phyloP scores from a whole-genome alignment of 1,284 basidiomycete species.

The Ganoderma lucidum region DNA sequence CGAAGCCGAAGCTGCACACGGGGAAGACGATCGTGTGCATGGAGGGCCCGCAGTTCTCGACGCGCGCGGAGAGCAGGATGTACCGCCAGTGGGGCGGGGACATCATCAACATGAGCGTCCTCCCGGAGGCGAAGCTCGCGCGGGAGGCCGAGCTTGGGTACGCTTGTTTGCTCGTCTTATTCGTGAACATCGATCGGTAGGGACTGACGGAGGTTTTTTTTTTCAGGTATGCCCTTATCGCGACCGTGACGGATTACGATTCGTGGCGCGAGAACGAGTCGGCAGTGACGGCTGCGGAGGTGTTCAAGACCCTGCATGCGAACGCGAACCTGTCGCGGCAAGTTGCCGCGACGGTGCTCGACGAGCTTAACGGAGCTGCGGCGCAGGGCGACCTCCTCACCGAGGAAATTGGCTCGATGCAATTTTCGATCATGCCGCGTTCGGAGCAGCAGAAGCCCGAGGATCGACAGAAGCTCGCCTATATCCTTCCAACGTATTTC shows the following conservation, averaged over 20 bases:
- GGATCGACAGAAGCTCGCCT: conserved; percentile 79
- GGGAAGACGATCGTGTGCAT: conserved; percentile 93
- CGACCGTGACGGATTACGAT: conserved; percentile 92
- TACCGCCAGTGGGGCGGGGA: conserved; percentile 94
- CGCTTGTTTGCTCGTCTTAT: conserved; percentile 30
- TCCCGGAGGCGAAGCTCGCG: conserved; percentile 96
- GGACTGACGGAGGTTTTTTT: conserved; percentile 13
- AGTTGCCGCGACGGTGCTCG: conserved; percentile 80
- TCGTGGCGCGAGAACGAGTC: conserved; percentile 85
- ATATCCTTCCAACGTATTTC: conserved; percentile 81
- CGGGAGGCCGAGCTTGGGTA: conserved; percentile 94
- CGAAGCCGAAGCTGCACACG: conserved; percentile 74
- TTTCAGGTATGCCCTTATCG: conserved; percentile 86
- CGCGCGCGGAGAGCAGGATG: conserved; percentile 95
- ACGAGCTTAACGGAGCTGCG: conserved; percentile 75
- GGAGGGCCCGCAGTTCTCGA: conserved; percentile 97
- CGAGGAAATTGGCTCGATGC: conserved; percentile 82
- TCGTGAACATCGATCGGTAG: not conserved
- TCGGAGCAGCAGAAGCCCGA: conserved; percentile 67
- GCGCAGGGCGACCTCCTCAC: conserved; percentile 59
- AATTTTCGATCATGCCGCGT: conserved; percentile 85
- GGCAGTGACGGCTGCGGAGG: conserved; percentile 89
- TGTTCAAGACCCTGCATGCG: conserved; percentile 85
- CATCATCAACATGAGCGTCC: conserved; percentile 95
- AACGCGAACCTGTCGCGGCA: conserved; percentile 88